These are phyloP conservation scores for Chlamydomonas asymmetrica DNA, from an alignment of 139 green algal species.

Conservation along the genomic window DNA sequence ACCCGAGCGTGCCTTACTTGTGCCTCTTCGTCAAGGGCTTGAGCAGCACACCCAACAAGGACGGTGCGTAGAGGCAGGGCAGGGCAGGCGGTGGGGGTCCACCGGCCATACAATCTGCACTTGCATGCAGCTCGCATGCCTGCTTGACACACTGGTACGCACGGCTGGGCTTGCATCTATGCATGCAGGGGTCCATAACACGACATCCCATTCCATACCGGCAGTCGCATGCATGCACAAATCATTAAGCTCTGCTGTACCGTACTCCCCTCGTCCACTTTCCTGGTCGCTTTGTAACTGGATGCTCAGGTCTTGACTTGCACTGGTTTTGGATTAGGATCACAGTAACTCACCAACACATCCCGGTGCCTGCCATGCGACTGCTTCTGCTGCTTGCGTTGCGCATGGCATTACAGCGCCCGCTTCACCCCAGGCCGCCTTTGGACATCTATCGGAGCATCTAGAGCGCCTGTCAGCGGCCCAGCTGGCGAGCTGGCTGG, in stretches of 20 bases:
- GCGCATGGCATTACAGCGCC: too few relatives aligned
- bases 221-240: too few relatives aligned
- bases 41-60: background rate
- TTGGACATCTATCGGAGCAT: background rate
- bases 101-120: background rate
- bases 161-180: too few relatives aligned
- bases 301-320: background rate
- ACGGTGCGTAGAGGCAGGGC: background rate
- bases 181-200: background rate
- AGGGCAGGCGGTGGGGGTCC: background rate
- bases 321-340: background rate
- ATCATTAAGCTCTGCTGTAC: too few relatives aligned
- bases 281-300: background rate
- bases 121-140: background rate
- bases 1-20: constrained; percentile 6
- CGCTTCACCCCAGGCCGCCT: too few relatives aligned
- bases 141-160: background rate
- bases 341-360: background rate
- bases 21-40: constrained; percentile 23
- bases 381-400: background rate
- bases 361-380: background rate
- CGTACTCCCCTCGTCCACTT: background rate
- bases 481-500: background rate
- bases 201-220: background rate
- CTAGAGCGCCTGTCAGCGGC: background rate